Evolutionary conservation across 306 rosid genomes (phyloP), one percentile per base, ranked within the genome.

Genomic region (Acacia confusa): DNA sequence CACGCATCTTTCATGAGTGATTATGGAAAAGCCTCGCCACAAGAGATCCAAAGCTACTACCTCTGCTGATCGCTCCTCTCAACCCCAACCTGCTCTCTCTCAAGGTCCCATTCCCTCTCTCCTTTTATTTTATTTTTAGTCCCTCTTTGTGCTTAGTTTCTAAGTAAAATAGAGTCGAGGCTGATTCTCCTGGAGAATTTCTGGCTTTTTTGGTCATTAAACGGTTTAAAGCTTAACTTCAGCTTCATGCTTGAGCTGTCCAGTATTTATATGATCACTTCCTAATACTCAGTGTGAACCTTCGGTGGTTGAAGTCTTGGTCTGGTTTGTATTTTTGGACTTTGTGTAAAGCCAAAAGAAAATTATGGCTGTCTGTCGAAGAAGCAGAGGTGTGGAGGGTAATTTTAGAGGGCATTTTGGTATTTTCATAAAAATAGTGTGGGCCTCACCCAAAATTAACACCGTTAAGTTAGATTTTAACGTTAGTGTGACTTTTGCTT

Each of bases 21-120:
- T 9, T 7, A 88, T 93, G 97, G 94, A 95, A 53, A 88, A 86
- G 65, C 70, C 83, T 66, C 92, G 91, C 74, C 82, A 67, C 72
- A 61, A 58, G 87, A 86, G 88, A 73, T 88, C 88, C 86, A 84
- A 79, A 74, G 20, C 82, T 60, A 30, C 89, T 15, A 75, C 38
- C 83, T 61, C 84, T 78, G 38, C 75, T 45, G 84, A 71, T 61
- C 82, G 79, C 72, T 84, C 81, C 85, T 50, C 78, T 63, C 83
- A 84, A 38, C 75, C 70, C 3, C 85, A 85, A 27, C 83, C 76
- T 80, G 65, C 78, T 86, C 72, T 72, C 63, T 53, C 86, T 27
- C 79, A 78, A 88, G 97, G 97, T 92, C 44, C 6, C 81, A 4
- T 83, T 4, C 74, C 55, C 70, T 80, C 72, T 63, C 60, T 78